phyloP scores from a whole-genome alignment of 2,329 filamentous ascomycete genomes.

The Metarhizium rileyi region DNA sequence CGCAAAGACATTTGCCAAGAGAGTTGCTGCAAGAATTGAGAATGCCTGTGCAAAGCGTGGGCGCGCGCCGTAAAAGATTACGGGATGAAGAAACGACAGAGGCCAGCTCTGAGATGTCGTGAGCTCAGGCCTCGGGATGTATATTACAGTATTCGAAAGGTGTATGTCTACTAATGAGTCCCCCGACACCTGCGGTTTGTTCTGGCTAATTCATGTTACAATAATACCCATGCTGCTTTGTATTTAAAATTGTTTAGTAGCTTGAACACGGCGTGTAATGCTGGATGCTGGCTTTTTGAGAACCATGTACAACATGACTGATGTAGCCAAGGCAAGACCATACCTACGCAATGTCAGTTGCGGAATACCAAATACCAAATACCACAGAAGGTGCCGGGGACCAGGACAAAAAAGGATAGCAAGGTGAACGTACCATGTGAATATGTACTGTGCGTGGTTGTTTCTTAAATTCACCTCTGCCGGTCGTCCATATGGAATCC shows the following conservation, averaged over 20 bases:
- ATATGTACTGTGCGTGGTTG: constrained; percentile 97
- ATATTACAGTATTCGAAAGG: constrained; percentile 2
- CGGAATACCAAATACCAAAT: not conserved
- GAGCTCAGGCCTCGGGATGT: constrained; percentile 8
- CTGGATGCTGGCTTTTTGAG: constrained; percentile 75
- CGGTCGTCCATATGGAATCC: constrained; percentile 79
- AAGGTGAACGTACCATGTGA: constrained; percentile 80
- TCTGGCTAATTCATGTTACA: constrained; percentile 6
- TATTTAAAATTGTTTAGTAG: constrained; percentile 62
- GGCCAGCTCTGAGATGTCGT: constrained; percentile 15
- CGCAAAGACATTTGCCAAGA: constrained; percentile 69
- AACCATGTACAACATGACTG: constrained; percentile 95
- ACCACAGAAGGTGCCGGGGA: constrained; percentile 11
- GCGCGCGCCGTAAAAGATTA: constrained; percentile 31
- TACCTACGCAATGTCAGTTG: constrained; percentile 50
- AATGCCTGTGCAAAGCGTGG: constrained; percentile 50
- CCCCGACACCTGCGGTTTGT: not conserved
- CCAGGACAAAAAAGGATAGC: no score
- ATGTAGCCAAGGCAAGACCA: constrained; percentile 71
- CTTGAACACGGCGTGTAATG: constrained; percentile 61
- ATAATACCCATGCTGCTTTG: constrained; percentile 7
- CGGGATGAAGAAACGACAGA: constrained; percentile 24
- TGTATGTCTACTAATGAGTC: not conserved
- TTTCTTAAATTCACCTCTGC: constrained; percentile 90
- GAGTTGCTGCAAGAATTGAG: constrained; percentile 76